A percentile compares a stretch with the other conserved stretches of the same genome.
These are phyloP conservation scores for Anthracocystis setariae DNA, from an alignment of 1,284 basidiomycete genomes.

Conservation along the genomic window DNA sequence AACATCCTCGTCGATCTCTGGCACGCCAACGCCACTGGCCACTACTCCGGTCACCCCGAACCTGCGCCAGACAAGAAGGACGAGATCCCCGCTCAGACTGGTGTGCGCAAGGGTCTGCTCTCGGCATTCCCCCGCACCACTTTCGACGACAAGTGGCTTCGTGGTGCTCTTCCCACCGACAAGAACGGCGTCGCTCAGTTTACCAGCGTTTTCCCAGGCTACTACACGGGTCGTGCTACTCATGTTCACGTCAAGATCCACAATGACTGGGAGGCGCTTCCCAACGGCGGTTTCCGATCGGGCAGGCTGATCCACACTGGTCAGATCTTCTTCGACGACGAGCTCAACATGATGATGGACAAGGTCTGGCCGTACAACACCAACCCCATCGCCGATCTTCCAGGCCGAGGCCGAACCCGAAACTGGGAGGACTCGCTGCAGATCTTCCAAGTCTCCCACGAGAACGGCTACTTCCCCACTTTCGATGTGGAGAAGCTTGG, in stretches of 20 bases:
- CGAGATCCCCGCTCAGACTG: slow-evolving; percentile 66
- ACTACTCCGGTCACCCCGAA: slow-evolving; percentile 71
- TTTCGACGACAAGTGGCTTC: slow-evolving; percentile 72
- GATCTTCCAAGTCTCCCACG: slow-evolving; percentile 69
- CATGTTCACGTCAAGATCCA: slow-evolving; percentile 69
- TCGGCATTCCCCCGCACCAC: slow-evolving; percentile 69
- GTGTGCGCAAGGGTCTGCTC: slow-evolving; percentile 67
- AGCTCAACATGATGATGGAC: slow-evolving; percentile 71
- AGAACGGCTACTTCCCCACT: slow-evolving; percentile 68
- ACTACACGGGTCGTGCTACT: slow-evolving; percentile 70
- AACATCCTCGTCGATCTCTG: slow-evolving; percentile 79
- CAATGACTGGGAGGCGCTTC: slow-evolving; percentile 68
- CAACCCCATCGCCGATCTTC: slow-evolving; percentile 67
- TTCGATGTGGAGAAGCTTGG: slow-evolving; percentile 70
- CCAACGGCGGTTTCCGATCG: slow-evolving; percentile 70
- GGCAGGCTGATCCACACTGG: slow-evolving; percentile 72
- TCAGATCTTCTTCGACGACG: slow-evolving; percentile 77
- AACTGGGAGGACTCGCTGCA: slow-evolving; percentile 70
- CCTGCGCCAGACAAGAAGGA: slow-evolving; percentile 67
- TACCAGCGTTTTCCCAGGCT: slow-evolving; percentile 77
- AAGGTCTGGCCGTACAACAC: slow-evolving; percentile 68
- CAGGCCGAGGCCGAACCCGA: slow-evolving; percentile 68
- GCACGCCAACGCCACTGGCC: slow-evolving; percentile 69
- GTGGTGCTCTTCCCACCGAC: slow-evolving; percentile 77
- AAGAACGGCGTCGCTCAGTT: slow-evolving; percentile 76